Percentiles rank a stretch among this genome's conserved stretches.
Conservation (phyloP, 2,329 filamentous ascomycete species). For the Trichoderma arundinaceum region DNA sequence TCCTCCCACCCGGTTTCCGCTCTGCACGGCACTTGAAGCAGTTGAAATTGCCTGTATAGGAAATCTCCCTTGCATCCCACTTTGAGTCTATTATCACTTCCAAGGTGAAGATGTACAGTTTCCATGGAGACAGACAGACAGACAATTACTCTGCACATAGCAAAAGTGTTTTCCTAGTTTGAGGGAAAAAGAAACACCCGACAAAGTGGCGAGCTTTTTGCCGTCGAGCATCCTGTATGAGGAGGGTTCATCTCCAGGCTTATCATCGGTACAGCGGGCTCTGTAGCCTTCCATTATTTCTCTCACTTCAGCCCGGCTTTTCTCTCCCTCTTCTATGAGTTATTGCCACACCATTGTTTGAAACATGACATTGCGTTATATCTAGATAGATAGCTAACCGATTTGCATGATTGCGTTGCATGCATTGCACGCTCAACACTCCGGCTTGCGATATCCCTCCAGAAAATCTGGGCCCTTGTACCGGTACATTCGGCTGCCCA, state of each 20-base stretch:
- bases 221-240: not conserved
- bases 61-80: not conserved
- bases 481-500: constrained; percentile 24
- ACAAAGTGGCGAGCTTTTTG: not conserved
- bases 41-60: constrained; percentile 5
- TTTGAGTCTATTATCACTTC: not conserved
- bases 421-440: constrained; percentile 27
- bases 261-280: not conserved
- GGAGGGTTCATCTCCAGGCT: not conserved
- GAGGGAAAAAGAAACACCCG: constrained; percentile 13
- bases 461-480: constrained; percentile 1
- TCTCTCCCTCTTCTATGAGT: not conserved
- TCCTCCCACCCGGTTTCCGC: not conserved
- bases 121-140: not conserved
- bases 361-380: constrained; percentile 3
- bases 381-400: not conserved
- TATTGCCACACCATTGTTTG: not conserved
- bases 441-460: constrained; percentile 5
- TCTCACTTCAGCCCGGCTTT: not conserved
- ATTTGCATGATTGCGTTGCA: constrained; percentile 16
- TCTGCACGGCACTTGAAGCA: constrained; percentile 4
- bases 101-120: not conserved
- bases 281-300: no score
- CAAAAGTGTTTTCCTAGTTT: not conserved
- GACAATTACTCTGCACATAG: not conserved